Base-by-base conservation (phyloP, 1,139 yeast genomes). In the Lodderomyces pseudojiufengensis region DNA sequence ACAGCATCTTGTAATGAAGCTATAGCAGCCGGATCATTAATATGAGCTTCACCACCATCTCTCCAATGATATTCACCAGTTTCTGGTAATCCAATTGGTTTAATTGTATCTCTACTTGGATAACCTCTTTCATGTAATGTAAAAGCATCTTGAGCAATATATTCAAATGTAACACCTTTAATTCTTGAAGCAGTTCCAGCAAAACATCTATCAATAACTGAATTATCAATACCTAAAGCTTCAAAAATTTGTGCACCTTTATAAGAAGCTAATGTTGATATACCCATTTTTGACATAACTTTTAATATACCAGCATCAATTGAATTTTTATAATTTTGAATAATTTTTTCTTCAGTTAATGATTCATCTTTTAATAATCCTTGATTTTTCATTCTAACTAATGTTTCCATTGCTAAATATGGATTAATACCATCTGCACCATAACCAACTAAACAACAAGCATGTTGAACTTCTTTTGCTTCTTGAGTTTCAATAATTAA, bases 261-360 rank as follows among this genome's bases (percentile, higher is more conserved):
- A 67, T 92, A 92, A 15, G 96, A 86, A 16, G 97, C 96, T 59
- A 92, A 73, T 24, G 98, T 92, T 27, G 97, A 90, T 52, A 92
- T 92, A 73, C 98, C 98, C 97, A 92, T 92, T 73, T 92, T 92
- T 31, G 97, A 86, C 98, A 92, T 92, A 43, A 92, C 97, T 69
- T 92, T 92, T 55, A 87, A 70, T 48, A 92, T 83, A 63, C 97
- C 97, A 40, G 88, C 82, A 57, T 90, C 95, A 44, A 85, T 72
- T 13, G 97, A 81, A 47, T 76, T 70, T 59, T 82, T 84, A 68
- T 86, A 92, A 69, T 92, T 90, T 37, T 69, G 70, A 45, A 90
- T 62, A 44, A 88, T 73, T 47, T 74, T 59, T 25, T 74, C 76
- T 44, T 80, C 80, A 26, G 80, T 57, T 40, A 84, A 59, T 12